Conservation (phyloP, 805 yeast genomes). For the Candida boleticola region DNA sequence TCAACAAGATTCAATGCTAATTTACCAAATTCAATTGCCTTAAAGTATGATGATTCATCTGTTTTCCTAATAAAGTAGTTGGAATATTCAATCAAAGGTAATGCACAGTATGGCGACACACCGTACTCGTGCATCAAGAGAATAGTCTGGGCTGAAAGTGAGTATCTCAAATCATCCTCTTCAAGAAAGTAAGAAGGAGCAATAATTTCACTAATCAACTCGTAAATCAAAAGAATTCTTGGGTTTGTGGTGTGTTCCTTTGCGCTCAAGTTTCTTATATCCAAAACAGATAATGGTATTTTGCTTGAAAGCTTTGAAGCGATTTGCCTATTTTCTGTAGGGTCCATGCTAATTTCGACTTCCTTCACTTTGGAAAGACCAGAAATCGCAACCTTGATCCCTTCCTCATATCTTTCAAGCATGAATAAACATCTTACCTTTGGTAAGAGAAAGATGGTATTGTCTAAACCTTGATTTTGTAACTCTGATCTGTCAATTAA, state of each 20-base stretch:
- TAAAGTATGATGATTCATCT: conserved; percentile 27
- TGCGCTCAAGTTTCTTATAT: conserved; percentile 30
- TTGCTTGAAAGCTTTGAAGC: conserved; percentile 19
- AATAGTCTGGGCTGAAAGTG: conserved; percentile 32
- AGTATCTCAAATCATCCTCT: conserved; percentile 23
- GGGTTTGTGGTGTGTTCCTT: conserved; percentile 23
- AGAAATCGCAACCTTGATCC: conserved; percentile 30
- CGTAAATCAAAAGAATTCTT: conserved; percentile 31
- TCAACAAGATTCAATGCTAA: conserved; percentile 39
- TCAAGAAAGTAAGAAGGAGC: conserved; percentile 28
- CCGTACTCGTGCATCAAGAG: conserved; percentile 40
- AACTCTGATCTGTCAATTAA: conserved; percentile 29
- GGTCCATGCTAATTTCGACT: conserved; percentile 27
- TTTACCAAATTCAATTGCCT: conserved; percentile 41
- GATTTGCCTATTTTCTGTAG: conserved; percentile 19
- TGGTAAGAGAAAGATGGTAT: conserved; percentile 33
- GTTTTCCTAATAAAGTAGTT: conserved; percentile 24
- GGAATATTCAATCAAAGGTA: conserved; percentile 41
- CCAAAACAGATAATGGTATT: conserved; percentile 39
- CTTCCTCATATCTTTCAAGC: conserved; percentile 27
- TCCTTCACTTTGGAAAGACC: conserved; percentile 34
- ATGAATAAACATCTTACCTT: conserved; percentile 36
- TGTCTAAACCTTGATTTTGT: conserved; percentile 28
- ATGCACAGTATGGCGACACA: conserved; percentile 34
- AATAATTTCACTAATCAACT: conserved; percentile 39